Base-by-base conservation (phyloP, 1,284 basidiomycete species). In the Malassezia brasiliensis region DNA sequence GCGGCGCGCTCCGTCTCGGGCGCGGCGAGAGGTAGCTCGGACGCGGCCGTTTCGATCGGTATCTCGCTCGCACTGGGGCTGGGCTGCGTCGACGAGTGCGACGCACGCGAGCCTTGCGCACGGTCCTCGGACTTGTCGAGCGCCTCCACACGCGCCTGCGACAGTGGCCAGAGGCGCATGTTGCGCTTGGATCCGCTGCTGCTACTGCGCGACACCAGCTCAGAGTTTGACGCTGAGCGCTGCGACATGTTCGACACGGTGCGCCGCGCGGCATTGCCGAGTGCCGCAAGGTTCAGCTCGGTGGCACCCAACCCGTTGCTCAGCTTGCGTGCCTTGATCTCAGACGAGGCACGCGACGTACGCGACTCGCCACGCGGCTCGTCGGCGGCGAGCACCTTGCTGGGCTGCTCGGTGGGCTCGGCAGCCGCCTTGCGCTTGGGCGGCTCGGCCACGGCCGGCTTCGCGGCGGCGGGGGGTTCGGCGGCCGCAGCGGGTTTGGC, bases 371-470 rank as follows among this genome's bases (percentile, higher is more conserved):
- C n/a, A 11, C 53, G 53, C 14, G 34, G 35, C 25, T 46, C 41
- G 36, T 37, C 19, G 25, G 40, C 28, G 25, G 44, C 45, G 22
- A 40, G 45, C 28, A 46, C 39, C 39, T 41, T 48, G 25, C 44
- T 20, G 7, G 35, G 52, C 50, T 34, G 47, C 30, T 48, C 35
- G 17, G 22, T 25, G 3, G 47, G 30, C 19, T 56, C 54, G 1
- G 31, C 17, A 17, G 50, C 49, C 30, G 10, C 37, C 50, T 52
- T 56, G 37, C 54, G 54, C 40, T 56, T 52, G 11, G 25, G 5
- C 15, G 47, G 30, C 17, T 15, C 36, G 5, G 19, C 15, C 30
- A 15, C 35, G 15, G 35, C 20, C 45, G 45, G 6, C 15, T 9
- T n/a, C 11, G 30, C 3, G 45, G 20, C 20, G 17, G 20, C n/a